Evolutionary conservation across 176 grass and related monocot genomes (phyloP), one percentile per base, ranked within the genome.

Genomic region (Avena eriantha): DNA sequence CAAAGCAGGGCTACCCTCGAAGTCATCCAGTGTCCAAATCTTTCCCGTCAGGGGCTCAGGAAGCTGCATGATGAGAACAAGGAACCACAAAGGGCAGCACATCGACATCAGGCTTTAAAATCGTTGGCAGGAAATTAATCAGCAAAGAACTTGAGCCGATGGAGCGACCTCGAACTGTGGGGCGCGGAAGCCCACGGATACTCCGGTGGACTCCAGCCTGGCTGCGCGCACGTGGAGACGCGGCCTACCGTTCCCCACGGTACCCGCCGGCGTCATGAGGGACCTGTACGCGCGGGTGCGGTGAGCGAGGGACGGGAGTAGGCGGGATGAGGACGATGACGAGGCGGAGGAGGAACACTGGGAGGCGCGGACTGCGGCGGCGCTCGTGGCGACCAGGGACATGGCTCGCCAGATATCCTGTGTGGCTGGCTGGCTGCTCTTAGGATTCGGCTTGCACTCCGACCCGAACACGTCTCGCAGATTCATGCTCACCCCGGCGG

Each of bases 11-110:
- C 66, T 88, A 17, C 76, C 87, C n/a, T 93, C 91, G 49, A 95
- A 95, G 85, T 95, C 93, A 73, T 98, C 93, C 91, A 98, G 54
- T 47, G 90, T 98, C 87, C 93, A 95, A 36, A 89, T 64, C 36
- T 90, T 95, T 34, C 93, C 91, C 0, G 93, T 93, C 78, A 95
- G 57, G 16, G 96, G 96, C 91, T 98, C 96, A 4, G 86, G 88
- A 68, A 98, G 93, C 96, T 98, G 91, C 46, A 56, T 59, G 43
- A 2, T 19, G 45, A 58, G 67, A 77, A 5, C 26, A 45, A 31
- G 26, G 64, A 39, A 65, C 73, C 19, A 78, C 17, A 56, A 81
- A 76, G 13, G 67, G 16, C 51, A 79, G 56, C 14, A 66, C 45
- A 23, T 14, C 18, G 67, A 10, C 10, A 58, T 41, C 43, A 68